Evolutionary conservation across 306 rosid species (phyloP), one percentile per base, ranked within the genome.

Genomic region (Vicia villosa): DNA sequence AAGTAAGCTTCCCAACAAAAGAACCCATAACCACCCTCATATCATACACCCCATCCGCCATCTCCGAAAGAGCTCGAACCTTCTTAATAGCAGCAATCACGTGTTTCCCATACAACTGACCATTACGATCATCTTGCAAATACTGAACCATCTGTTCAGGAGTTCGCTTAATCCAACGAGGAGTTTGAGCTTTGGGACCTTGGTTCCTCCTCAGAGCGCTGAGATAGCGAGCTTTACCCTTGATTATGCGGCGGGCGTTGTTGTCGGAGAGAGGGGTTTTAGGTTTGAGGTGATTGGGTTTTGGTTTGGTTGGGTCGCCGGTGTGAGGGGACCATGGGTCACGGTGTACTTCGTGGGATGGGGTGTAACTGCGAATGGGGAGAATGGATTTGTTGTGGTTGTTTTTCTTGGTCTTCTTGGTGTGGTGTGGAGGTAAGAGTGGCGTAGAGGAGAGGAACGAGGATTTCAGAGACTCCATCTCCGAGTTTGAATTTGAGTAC

Each of bases 81-180:
- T 67, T 83, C 78, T 56, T 87, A 17, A 93, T 85, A 3, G 98
- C 98, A 4, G 98, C 97, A 38, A 90, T 86, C 2, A 93, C 98
- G 37, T 90, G 98, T 46, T 77, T 85, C 0, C 98, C 97, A 58
- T 93, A 90, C 54, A 90, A 40, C 6, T 84, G 89, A 11, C 98
- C 98, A 45, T 85, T 70, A 2, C 84, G 72, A 68, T 90, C 94
- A 43, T 93, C 98, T 36, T 86, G 77, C 68, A 93, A 71, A 73
- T 87, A 90, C 78, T 42, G 86, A 52, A 93, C 90, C 98, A 93
- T 93, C 81, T 90, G 98, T 59, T 93, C 96, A 3, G 97, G 98
- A 8, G 85, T 82, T 47, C 98, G 52, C 80, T 90, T 93, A 10
- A 90, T 83, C 98, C 98, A 93, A 72, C 67, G 79, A 1, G 98